Evolutionary conservation across 768 basidiomycete species (phyloP).

Genomic region (Trametes elegans): DNA sequence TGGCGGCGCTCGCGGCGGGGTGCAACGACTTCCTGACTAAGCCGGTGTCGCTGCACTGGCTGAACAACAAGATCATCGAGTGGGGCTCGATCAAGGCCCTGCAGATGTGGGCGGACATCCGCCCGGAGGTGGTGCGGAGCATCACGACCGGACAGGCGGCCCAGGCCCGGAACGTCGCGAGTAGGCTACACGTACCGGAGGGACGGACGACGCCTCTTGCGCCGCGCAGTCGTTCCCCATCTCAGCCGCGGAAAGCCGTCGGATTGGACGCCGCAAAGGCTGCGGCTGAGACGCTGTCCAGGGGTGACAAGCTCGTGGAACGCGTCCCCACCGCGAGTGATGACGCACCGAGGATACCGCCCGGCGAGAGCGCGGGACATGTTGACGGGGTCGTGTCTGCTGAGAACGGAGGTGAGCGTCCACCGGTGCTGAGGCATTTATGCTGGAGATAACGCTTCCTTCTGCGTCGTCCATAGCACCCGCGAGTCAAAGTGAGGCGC

Average conservation of each 20-base stretch:
- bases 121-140: conserved; percentile 56
- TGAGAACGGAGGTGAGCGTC: conserved; percentile 1
- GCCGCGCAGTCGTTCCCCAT: conserved; percentile 39
- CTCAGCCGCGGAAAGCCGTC: conserved; percentile 25
- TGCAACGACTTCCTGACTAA: conserved; percentile 99
- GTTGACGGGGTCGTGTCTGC: background rate
- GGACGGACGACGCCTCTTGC: conserved; percentile 39
- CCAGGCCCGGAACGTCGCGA: conserved; percentile 48
- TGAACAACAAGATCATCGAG: conserved; percentile 97
- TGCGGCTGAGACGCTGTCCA: conserved; percentile 8
- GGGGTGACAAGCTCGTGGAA: conserved; percentile 11
- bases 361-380: background rate
- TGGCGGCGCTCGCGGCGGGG: conserved; percentile 94
- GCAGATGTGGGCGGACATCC: conserved; percentile 87
- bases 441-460: conserved; percentile 8
- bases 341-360: background rate
- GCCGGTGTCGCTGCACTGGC: conserved; percentile 91
- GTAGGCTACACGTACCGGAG: conserved; percentile 48
- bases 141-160: conserved; percentile 44
- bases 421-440: background rate
- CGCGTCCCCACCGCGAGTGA: conserved; percentile 2
- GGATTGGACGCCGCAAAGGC: conserved; percentile 14
- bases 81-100: conserved; percentile 98
- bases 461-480: background rate
- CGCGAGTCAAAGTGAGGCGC: background rate